A percentile compares a stretch with the other conserved stretches of the same genome.
Conservation (phyloP, 768 basidiomycete genomes). For the Mycena leptocephala region DNA sequence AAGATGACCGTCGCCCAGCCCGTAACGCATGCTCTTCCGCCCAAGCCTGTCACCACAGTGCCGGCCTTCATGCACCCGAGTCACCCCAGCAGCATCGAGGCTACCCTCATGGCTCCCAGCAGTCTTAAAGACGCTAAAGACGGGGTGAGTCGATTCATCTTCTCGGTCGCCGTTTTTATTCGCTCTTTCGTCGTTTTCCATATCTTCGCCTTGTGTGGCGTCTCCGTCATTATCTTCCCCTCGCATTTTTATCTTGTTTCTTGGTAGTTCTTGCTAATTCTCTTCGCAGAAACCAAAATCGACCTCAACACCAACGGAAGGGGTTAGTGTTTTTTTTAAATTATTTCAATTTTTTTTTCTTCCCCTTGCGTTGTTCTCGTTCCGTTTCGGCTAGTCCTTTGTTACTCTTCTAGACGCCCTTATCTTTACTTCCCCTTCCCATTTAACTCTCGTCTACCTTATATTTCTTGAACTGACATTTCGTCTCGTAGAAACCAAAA, state of each 20-base stretch:
- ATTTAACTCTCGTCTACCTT: neutral
- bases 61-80: conserved; percentile 26
- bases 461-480: neutral
- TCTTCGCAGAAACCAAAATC: conserved; percentile 27
- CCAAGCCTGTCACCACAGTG: conserved; percentile 29
- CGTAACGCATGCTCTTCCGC: conserved; percentile 34
- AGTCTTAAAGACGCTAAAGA: conserved; percentile 31
- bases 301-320: conserved; percentile 2
- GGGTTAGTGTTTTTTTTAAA: conserved; percentile 1
- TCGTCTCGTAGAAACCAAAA: conserved; percentile 34
- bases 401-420: neutral
- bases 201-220: neutral
- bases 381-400: neutral
- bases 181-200: neutral
- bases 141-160: neutral
- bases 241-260: neutral
- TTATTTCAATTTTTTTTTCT: neutral
- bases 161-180: neutral
- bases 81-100: conserved; percentile 29
- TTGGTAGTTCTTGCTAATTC: neutral
- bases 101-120: conserved; percentile 36
- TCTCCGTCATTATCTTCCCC: neutral
- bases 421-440: neutral
- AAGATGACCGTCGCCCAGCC: conserved; percentile 26
- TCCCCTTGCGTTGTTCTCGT: neutral